Evolutionary conservation across 2,329 filamentous ascomycete genomes (phyloP), one percentile per base, ranked within the genome.

Genomic region (Epichloe hybrida): DNA sequence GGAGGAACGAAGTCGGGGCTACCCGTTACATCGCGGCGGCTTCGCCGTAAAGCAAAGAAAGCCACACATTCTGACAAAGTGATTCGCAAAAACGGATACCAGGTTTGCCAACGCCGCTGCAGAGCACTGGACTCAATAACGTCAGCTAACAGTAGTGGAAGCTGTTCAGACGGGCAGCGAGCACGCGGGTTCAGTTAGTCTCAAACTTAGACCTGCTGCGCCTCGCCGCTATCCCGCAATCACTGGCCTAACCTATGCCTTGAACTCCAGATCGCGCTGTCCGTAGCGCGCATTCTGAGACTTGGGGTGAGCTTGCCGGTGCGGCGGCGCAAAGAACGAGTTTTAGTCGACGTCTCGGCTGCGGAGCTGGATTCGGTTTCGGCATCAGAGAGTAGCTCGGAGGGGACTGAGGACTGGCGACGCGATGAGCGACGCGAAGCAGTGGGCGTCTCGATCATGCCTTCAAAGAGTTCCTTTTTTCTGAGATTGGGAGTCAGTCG

Each of bases 381-480:
- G 53, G 66, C 65, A 51, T 76, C 75, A 40, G 70, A 68, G 38
- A 5, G 43, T n/a, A 60, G 56, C 23, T 74, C 72, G 48, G 66
- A 59, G 37, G 70, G 66, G 47, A 73, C 67, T 23, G 72, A 72
- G 8, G 74, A 69, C 60, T 76, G 77, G 58, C 76, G 73, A 59
- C 74, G 71, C 44, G 68, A 67, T 52, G 70, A 69, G 42, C 73
- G 74, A 41, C 66, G 65, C 37, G 53, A 53, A 48, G 54, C 40
- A 48, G 52, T 58, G 27, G 77, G 76, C 8, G 77, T 81, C 63
- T 79, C 76, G 53, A 81, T 66, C 77, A 81, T 79, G 58, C 77
- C 77, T 37, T 78, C 72, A 58, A 79, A 80, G 52, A 78, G 72
- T 61, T 80, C 77, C 66, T 78, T 79, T 65, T 81, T 81, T 56